Evolutionary conservation across 2,329 filamentous ascomycete species (phyloP).

Genomic region (Aureobasidium zeae): DNA sequence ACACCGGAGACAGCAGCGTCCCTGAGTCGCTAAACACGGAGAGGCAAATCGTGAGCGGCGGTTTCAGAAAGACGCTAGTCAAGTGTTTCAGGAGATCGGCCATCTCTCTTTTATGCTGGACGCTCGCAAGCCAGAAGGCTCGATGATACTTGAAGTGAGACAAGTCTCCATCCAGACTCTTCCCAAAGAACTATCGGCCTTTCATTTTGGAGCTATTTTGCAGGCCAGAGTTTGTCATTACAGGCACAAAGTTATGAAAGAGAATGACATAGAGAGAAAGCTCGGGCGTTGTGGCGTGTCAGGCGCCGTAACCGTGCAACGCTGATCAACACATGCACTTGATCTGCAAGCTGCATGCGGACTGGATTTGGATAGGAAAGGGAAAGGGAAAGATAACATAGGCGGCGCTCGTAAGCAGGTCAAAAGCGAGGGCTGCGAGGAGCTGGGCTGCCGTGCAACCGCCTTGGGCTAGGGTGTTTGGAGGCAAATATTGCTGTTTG

Average conservation of each 20-base stretch:
- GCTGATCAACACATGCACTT: constrained; percentile 12
- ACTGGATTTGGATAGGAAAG: constrained; percentile 4
- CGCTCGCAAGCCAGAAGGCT: no score
- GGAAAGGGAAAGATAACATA: not conserved
- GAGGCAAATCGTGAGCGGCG: constrained; percentile 7
- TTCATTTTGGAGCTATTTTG: no score
- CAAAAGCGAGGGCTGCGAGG: no score
- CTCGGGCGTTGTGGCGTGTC: not conserved
- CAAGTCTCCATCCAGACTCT: no score
- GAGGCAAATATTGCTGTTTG: no score
- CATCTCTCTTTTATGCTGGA: no score
- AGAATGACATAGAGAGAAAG: not conserved
- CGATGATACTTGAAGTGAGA: no score
- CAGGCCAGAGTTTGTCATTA: no score
- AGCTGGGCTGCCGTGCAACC: no score
- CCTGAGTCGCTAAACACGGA: not conserved
- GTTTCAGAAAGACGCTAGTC: constrained; percentile 7
- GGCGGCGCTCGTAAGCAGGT: not conserved
- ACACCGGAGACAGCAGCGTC: not conserved
- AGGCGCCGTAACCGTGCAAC: not conserved
- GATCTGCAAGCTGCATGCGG: constrained; percentile 12
- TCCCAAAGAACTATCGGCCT: no score
- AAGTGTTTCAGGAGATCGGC: constrained; percentile 8
- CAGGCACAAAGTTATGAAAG: no score
- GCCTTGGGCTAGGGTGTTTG: no score